Evolutionary conservation across 164 flowering plant genomes (phyloP), one percentile per base, ranked within the genome.

Genomic region (Vitis vinifera): DNA sequence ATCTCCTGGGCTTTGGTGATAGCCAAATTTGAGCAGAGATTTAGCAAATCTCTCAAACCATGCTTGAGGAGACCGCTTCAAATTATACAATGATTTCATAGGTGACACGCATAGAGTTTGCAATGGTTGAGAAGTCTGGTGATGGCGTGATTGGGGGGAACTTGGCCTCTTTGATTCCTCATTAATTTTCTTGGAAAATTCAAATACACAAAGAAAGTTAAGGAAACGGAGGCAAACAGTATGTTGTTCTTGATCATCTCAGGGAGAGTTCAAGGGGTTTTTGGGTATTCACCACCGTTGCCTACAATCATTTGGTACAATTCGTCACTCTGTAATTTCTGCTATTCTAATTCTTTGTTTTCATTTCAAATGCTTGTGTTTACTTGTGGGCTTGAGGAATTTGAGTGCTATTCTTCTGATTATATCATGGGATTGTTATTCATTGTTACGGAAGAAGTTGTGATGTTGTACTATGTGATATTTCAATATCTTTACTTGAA

Each of bases 61-160:
- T 23, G 23, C 23, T 23, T 23, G 23, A 23, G 23, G 23, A 23
- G 23, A 23, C 23, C 1, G 0, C 23, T 23, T 23, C 23, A 23
- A 23, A 23, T 1, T 23, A 23, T 23, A 23, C 23, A 23, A 23
- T 23, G 23, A 23, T 51, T 62, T 10, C 47, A 19, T 16, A 31
- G 44, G 44, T 37, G 44, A 37, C 44, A 37, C 7, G 5, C 44
- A 3, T 0, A 37, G 5, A 37, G 44, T 71, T 7, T 74, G 77
- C 77, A 66, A 84, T 85, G 90, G 70, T 79, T 77, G 73, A 19
- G 57, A 59, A 77, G 51, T 72, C 71, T 47, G 63, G 65, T 62
- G 31, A 87, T 82, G 88, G 81, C 47, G 71, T 85, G 80, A 82
- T 65, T 19, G 82, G 77, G 85, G 82, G 86, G 80, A 73, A 60